phyloP scores from a whole-genome alignment of 2,329 filamentous ascomycete species.

The Aureobasidium melanogenum region DNA sequence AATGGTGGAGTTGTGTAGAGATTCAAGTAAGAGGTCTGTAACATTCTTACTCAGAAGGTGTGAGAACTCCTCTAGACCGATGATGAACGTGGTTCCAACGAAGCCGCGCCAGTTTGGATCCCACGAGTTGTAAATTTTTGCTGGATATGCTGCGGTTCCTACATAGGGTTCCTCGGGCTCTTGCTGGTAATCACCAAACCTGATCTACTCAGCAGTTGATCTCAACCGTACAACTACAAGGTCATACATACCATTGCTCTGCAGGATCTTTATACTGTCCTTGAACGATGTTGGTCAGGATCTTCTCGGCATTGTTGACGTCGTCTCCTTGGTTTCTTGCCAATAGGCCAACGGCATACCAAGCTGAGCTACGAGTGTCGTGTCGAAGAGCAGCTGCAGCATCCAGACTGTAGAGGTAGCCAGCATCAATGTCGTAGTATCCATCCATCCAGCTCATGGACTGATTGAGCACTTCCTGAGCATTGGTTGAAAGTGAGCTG shows the following conservation, averaged over 20 bases:
- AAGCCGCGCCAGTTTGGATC: constrained; percentile 60
- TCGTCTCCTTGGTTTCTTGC: constrained; percentile 46
- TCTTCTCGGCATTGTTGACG: constrained; percentile 42
- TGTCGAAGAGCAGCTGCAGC: constrained; percentile 41
- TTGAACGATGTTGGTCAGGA: constrained; percentile 45
- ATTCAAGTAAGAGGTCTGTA: constrained; percentile 41
- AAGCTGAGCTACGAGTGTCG: constrained; percentile 48
- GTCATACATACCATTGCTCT: constrained; percentile 43
- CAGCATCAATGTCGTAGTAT: constrained; percentile 44
- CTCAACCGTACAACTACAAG: neutral
- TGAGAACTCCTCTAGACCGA: constrained; percentile 51
- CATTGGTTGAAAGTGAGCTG: neutral
- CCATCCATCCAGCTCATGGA: constrained; percentile 49
- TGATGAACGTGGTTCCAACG: constrained; percentile 49
- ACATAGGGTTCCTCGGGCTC: constrained; percentile 51
- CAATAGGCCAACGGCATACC: constrained; percentile 52
- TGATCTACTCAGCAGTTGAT: neutral
- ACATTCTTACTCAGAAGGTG: constrained; percentile 36
- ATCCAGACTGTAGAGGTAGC: constrained; percentile 46
- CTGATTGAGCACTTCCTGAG: constrained; percentile 29
- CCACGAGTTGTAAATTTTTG: constrained; percentile 48
- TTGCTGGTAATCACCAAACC: constrained; percentile 45
- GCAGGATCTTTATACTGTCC: constrained; percentile 45
- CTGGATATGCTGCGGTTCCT: constrained; percentile 42
- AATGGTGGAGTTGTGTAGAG: constrained; percentile 46